These are phyloP conservation scores for Agrocybe chaxingu DNA, from an alignment of 768 basidiomycete genomes.

Conservation along the genomic window DNA sequence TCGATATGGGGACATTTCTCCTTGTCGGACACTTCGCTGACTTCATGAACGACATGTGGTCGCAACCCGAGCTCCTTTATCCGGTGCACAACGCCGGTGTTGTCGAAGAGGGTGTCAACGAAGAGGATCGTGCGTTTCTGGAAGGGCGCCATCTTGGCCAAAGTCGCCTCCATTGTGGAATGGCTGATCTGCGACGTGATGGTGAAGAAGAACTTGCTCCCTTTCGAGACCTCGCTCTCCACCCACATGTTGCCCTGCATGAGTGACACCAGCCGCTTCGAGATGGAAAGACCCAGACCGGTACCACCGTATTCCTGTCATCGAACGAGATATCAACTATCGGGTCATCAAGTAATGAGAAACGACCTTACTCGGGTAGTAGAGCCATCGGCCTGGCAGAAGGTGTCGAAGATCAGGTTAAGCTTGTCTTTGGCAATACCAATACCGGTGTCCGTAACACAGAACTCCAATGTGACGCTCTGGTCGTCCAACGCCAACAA, in stretches of 20 bases:
- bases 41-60: slow-evolving; percentile 71
- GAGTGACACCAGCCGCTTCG: slow-evolving; percentile 92
- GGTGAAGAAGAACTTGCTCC: slow-evolving; percentile 96
- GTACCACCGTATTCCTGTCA: slow-evolving; percentile 93
- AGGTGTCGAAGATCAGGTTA: slow-evolving; percentile 98
- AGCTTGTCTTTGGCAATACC: slow-evolving; percentile 98
- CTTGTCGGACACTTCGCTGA: slow-evolving; percentile 80
- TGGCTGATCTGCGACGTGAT: slow-evolving; percentile 83
- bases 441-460: slow-evolving; percentile 96
- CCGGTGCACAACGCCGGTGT: slow-evolving; percentile 69
- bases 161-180: slow-evolving; percentile 67
- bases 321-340: slow-evolving; percentile 1
- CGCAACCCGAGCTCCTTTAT: slow-evolving; percentile 79
- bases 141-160: slow-evolving; percentile 83
- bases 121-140: slow-evolving; percentile 86
- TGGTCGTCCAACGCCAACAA: slow-evolving; percentile 76
- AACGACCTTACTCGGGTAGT: slow-evolving; percentile 73
- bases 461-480: slow-evolving; percentile 91
- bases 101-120: slow-evolving; percentile 81
- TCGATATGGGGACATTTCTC: slow-evolving; percentile 86
- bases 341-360: background rate
- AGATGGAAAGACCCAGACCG: slow-evolving; percentile 94
- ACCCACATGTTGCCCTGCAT: slow-evolving; percentile 99
- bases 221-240: slow-evolving; percentile 88
- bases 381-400: slow-evolving; percentile 97